Base-by-base conservation (phyloP, 257 asterid genomes). In the Solanum bulbocastanum region DNA sequence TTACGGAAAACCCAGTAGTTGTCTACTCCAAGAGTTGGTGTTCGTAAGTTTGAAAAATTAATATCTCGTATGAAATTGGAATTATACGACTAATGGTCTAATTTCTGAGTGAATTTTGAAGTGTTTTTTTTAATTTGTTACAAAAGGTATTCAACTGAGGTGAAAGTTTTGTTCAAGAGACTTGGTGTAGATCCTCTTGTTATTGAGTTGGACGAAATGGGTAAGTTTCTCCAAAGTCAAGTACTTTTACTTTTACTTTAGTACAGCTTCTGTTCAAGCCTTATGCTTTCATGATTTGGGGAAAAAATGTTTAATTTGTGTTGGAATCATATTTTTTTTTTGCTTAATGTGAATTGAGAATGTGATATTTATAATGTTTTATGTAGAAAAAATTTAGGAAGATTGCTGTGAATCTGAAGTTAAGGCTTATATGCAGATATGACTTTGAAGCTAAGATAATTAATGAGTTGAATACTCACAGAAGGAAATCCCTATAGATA, bases 21-120 rank as follows among this genome's bases (percentile, higher is more conserved):
- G 97, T 97, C 60, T 97, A 97, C 91, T 96, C 99, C 91, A 97
- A 97, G 90, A 91, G 96, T 65, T 94, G 98, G 98, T 97, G 99
- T 78, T 93, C 98, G 99, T 97, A 82, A 90, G 99, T 94, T 94
- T 10, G 32, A 33, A 44, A 14, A 72, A n/a, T 25, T n/a, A 65
- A 65, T 52, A 3, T 33, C 78, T 32, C 23, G 39, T 32, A 10
- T 35, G 62, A 62, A 1, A 6, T 18, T 84, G 4, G 10, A 15
- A 39, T 23, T 72, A 10, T 10, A 20, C 35, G 81, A n/a, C 49
- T 73, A 78, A 25, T 85, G 2, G 27, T 39, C 33, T 18, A 4
- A 40, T 79, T 83, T 36, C n/a, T 40, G 10, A 13, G 39, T 37
- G 69, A 6, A 40, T 52, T 40, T 46, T 87, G 88, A 71, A 58